Conservation (phyloP, 176 grass and related monocot species). For the Ensete glaucum region DNA sequence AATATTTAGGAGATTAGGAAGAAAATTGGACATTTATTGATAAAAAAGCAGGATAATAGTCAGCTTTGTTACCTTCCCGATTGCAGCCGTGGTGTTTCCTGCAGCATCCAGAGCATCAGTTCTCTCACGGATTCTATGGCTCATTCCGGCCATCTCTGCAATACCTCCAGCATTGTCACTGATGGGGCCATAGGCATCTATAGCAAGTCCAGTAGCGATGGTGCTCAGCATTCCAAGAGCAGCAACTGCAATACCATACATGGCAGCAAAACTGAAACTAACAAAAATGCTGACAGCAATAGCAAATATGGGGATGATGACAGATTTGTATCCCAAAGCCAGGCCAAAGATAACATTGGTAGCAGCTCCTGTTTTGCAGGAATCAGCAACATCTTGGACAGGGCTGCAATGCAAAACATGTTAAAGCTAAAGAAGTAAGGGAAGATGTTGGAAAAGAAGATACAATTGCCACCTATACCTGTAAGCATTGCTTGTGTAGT, state of each 20-base stretch:
- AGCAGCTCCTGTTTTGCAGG: conserved; percentile 1
- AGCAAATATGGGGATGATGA: not conserved
- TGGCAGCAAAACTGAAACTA: not conserved
- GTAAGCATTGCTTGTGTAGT: not conserved
- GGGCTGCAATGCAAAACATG: not conserved
- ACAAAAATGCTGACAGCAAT: conserved; percentile 1
- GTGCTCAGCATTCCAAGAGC: conserved; percentile 1
- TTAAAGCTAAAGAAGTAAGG: not conserved
- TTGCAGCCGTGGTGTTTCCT: not conserved
- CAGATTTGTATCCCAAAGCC: not conserved
- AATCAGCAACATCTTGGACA: conserved; percentile 2
- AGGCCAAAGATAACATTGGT: conserved; percentile 1
- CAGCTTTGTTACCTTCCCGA: not conserved
- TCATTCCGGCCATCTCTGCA: not conserved
- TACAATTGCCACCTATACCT: not conserved
- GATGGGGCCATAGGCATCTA: not conserved
- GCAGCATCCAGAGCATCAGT: not conserved
- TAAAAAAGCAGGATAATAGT: too few species aligned
- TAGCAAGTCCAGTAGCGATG: not conserved
- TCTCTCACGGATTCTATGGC: not conserved
- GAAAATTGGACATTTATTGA: too few species aligned
- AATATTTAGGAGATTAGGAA: too few species aligned
- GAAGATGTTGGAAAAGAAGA: not conserved
- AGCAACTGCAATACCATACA: not conserved
- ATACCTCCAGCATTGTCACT: conserved; percentile 6